These are phyloP conservation scores for Chaetomium strumarium DNA, from an alignment of 2,329 filamentous ascomycete species.

Conservation along the genomic window DNA sequence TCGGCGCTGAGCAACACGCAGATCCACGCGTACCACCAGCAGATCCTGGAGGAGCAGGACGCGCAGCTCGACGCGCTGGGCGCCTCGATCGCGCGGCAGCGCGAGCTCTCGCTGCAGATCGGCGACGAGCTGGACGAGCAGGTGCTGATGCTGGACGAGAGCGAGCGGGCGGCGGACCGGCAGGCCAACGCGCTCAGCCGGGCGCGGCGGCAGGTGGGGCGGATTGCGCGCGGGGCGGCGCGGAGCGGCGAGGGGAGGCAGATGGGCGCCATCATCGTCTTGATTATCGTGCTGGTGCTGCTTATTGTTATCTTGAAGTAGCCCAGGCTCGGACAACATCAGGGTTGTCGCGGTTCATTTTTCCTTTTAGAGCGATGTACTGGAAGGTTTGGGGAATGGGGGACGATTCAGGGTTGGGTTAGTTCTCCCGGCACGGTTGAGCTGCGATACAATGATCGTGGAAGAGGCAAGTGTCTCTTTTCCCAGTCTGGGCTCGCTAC, in stretches of 20 bases:
- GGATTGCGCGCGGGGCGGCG: slow-evolving; percentile 65
- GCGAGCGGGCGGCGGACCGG: slow-evolving; percentile 75
- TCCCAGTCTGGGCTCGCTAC: no score
- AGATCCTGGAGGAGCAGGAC: slow-evolving; percentile 82
- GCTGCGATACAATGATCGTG: no score
- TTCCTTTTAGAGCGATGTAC: background rate
- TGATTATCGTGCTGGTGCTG: slow-evolving; percentile 77
- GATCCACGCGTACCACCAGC: slow-evolving; percentile 77
- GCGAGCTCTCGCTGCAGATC: slow-evolving; percentile 91
- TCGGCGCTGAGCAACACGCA: slow-evolving; percentile 68
- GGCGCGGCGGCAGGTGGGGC: slow-evolving; percentile 65
- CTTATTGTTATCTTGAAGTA: slow-evolving; percentile 78
- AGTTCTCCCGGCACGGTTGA: no score
- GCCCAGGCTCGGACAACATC: background rate
- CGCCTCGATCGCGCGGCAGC: slow-evolving; percentile 79
- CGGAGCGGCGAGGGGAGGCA: slow-evolving; percentile 89
- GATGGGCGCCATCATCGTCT: slow-evolving; percentile 70
- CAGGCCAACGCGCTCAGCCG: slow-evolving; percentile 71
- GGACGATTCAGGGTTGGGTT: background rate
- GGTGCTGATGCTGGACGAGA: slow-evolving; percentile 80
- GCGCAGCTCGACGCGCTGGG: slow-evolving; percentile 85
- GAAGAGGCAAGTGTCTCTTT: no score
- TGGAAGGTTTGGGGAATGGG: background rate
- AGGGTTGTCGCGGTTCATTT: background rate
- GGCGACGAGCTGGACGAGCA: slow-evolving; percentile 93